Evolutionary conservation across 805 yeast species (phyloP), one percentile per base, ranked within the genome.

Genomic region (Metschnikowia baotianmanensis): DNA sequence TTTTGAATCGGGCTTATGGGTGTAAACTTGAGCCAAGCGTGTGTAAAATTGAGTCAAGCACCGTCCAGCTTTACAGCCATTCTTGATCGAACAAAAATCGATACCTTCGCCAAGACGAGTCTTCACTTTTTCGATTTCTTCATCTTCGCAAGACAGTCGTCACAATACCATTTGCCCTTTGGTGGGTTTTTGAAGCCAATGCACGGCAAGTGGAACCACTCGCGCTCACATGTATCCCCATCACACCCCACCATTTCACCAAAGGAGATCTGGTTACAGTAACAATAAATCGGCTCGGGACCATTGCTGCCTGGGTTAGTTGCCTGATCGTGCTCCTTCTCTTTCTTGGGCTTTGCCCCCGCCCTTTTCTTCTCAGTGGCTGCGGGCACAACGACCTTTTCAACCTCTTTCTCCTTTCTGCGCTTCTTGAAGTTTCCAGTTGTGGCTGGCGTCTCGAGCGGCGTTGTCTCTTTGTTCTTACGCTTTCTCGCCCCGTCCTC

Each of bases 231-330:
- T 43, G 82, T 80, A 25, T 86, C 90, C 10, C 96, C 97, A 57
- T 93, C 99, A 66, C 99, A 93, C 2, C 96, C 99, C 45, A 93
- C 97, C 99, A 93, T 93, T 57, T 93, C 98, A 15, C 99, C 99
- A 59, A 86, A 93, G 4, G 97, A 91, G 0, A 90, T 96, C 60
- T 90, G 96, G 60, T 89, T 87, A 67, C 99, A 93, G 67, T 91
- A 90, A 63, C 99, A 93, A 61, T 91, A 91, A 2, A 89, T 78
- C 1, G 95, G 96, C 56, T 90, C 97, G 39, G 40, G 31, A 5
- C 51, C 53, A 16, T 38, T 33, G 23, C 46, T 39, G 25, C 41
- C 45, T 9, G 39, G 28, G 27, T 30, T 36, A 7, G 38, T 21
- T 3, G 34, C 39, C 13, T 42, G 46, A 20, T 43, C 47, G 31